Percentiles rank a stretch among this genome's conserved stretches.
phyloP scores from a whole-genome alignment of 495 filamentous ascomycete species.

The Choiromyces venosus region DNA sequence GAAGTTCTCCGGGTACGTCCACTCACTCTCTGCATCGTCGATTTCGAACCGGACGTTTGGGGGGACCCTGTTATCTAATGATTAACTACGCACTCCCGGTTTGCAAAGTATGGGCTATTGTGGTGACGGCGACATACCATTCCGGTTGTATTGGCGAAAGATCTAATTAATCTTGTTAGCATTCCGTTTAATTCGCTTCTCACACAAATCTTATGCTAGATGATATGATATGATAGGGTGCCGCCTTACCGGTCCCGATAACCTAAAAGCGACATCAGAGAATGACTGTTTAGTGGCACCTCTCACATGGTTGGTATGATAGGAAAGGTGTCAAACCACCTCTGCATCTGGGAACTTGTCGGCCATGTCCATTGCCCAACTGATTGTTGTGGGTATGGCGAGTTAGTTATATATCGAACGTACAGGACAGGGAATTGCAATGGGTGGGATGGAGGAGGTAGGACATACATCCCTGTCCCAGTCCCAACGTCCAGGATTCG shows the following conservation, averaged over 20 bases:
- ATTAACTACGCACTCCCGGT: neutral
- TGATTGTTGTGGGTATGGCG: neutral
- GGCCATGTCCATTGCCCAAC: constrained; percentile 39
- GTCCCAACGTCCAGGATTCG: constrained; percentile 39
- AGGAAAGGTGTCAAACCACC: constrained; percentile 4
- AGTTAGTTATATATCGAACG: neutral
- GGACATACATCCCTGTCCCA: constrained; percentile 35
- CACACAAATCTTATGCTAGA: neutral
- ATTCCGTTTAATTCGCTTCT: neutral
- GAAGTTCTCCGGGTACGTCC: constrained; percentile 46
- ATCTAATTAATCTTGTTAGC: constrained; percentile 21
- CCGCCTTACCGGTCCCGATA: constrained; percentile 30
- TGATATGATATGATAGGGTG: neutral
- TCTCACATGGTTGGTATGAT: neutral
- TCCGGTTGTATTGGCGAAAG: constrained; percentile 36
- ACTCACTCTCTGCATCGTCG: constrained; percentile 50
- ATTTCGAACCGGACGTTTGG: constrained; percentile 54
- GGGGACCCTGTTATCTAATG: constrained; percentile 44
- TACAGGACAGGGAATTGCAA: neutral
- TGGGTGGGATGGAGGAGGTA: neutral
- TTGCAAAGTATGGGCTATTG: neutral
- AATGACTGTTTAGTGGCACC: neutral
- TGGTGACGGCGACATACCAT: constrained; percentile 20
- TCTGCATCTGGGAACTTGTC: constrained; percentile 31
- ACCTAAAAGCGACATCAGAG: constrained; percentile 10